phyloP scores from a whole-genome alignment of 306 rosid species.

The Vigna hirtella region DNA sequence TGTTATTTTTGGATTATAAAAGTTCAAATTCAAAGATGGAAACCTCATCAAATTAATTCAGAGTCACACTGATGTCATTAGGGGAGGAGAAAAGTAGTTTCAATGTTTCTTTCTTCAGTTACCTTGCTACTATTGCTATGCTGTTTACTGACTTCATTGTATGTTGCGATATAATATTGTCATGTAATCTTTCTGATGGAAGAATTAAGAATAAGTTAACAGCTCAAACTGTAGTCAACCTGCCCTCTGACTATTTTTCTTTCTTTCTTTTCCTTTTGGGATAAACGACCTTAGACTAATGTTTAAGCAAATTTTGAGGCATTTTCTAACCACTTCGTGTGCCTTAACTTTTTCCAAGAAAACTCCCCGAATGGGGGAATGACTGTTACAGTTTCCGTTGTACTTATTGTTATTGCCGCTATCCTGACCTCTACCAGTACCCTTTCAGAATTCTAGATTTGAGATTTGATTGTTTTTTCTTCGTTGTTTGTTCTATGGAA shows the following conservation, averaged over 20 bases:
- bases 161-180: conserved; percentile 11
- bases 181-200: not conserved
- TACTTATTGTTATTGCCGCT: not conserved
- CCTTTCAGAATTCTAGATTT: conserved; percentile 15
- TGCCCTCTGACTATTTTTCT: not conserved
- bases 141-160: too few species aligned
- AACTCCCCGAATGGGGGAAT: not conserved
- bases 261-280: not conserved
- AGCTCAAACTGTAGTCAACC: conserved; percentile 12
- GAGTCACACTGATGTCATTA: too few species aligned
- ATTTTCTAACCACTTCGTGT: conserved; percentile 4
- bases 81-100: too few species aligned
- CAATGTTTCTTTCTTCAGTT: too few species aligned
- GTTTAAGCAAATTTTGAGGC: conserved; percentile 6
- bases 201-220: not conserved
- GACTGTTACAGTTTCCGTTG: not conserved
- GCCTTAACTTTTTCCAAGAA: not conserved
- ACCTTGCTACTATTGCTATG: too few species aligned
- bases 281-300: not conserved
- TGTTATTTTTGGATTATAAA: too few species aligned
- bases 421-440: not conserved
- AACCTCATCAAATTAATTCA: too few species aligned
- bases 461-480: conserved; percentile 25
- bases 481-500: not conserved
- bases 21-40: too few species aligned